These are phyloP conservation scores for Pseudocercospora fijiensis DNA, from an alignment of 2,329 filamentous ascomycete genomes.

Conservation along the genomic window DNA sequence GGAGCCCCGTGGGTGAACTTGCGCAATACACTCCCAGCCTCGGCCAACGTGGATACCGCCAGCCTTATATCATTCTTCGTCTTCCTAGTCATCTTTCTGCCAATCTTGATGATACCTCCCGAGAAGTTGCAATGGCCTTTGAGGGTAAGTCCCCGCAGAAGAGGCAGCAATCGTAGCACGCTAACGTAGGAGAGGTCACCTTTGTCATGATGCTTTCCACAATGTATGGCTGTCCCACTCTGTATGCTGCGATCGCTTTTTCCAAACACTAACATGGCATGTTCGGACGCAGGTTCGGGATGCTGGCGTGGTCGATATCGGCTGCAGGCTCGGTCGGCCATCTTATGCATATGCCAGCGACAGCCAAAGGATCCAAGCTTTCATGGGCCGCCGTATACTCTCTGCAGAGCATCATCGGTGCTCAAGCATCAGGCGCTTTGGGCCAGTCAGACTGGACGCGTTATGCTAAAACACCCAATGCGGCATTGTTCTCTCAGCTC, in stretches of 20 bases:
- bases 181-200: conserved; percentile 13
- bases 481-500: conserved; percentile 22
- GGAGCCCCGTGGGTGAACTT: conserved; percentile 12
- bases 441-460: conserved; percentile 28
- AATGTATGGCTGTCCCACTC: background rate
- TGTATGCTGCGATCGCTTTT: background rate
- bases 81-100: conserved; percentile 19
- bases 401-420: conserved; percentile 21
- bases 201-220: conserved; percentile 17
- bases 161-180: background rate
- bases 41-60: conserved; percentile 22
- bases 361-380: conserved; percentile 13
- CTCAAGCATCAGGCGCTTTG: conserved; percentile 18
- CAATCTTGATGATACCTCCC: conserved; percentile 17
- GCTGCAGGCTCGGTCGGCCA: conserved; percentile 11
- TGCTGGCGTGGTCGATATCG: conserved; percentile 18
- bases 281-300: conserved; percentile 17
- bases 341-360: conserved; percentile 18
- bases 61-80: conserved; percentile 22
- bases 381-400: conserved; percentile 21
- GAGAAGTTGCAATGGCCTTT: conserved; percentile 20
- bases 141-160: background rate
- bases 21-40: conserved; percentile 20
- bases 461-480: conserved; percentile 25
- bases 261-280: background rate